Evolutionary conservation across 2,329 filamentous ascomycete genomes (phyloP).

Genomic region (Paraconiothyrium sp.): DNA sequence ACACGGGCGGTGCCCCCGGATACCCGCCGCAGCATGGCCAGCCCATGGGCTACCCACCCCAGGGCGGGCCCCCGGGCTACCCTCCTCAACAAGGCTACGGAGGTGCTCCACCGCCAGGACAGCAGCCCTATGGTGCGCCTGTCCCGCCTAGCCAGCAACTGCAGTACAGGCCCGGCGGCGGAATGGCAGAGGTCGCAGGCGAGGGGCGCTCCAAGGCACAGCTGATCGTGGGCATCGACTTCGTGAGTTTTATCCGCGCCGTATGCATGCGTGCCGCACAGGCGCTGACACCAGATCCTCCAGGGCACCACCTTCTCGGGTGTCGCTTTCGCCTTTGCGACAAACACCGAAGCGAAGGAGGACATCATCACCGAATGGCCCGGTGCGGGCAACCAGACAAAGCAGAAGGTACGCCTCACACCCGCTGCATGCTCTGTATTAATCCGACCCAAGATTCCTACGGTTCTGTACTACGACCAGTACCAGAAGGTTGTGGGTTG

Average conservation of each 20-base stretch:
- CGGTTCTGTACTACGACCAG: conserved; percentile 99
- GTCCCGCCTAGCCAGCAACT: conserved; percentile 44
- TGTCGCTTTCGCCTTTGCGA: conserved; percentile 91
- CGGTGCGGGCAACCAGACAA: conserved; percentile 94
- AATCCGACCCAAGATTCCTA: conserved; percentile 78
- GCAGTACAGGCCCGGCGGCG: conserved; percentile 40
- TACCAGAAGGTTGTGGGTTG: conserved; percentile 99
- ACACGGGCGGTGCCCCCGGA: conserved; percentile 61
- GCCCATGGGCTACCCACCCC: conserved; percentile 58
- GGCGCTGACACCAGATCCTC: conserved; percentile 23
- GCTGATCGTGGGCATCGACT: conserved; percentile 98
- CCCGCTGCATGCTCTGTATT: conserved; percentile 1
- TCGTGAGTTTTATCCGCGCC: conserved; percentile 67
- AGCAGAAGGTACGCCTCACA: conserved; percentile 80
- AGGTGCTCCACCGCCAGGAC: conserved; percentile 35
- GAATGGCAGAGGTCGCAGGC: conserved; percentile 78
- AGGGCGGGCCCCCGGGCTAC: conserved; percentile 52
- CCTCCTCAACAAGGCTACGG: conserved; percentile 50
- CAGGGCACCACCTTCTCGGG: conserved; percentile 98
- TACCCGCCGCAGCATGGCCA: conserved; percentile 56
- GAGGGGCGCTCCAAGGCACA: conserved; percentile 92
- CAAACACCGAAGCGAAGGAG: conserved; percentile 96
- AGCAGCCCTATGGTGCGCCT: conserved; percentile 29
- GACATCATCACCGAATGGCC: conserved; percentile 99
- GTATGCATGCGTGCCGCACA: conserved; percentile 19